Percentiles rank a stretch among this genome's conserved stretches.
Conservation (phyloP, 441 rosid genomes). For the Croton setiger region DNA sequence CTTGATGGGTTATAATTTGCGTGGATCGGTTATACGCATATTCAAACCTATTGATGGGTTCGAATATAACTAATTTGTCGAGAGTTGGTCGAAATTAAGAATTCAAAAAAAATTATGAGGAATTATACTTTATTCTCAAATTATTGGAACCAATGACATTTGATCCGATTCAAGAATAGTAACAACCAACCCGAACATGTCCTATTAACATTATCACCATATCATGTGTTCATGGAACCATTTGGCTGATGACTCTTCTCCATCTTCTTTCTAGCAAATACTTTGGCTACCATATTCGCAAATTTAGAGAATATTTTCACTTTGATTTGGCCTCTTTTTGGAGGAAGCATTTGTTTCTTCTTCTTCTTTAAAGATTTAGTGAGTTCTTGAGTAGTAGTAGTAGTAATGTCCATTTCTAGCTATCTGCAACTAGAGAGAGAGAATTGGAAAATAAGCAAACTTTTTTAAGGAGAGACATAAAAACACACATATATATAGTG, state of each 20-base stretch:
- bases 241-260: conserved; percentile 6
- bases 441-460: background rate
- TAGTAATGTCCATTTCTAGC: conserved; percentile 15
- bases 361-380: conserved; percentile 10
- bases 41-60: too few species aligned
- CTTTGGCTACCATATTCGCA: conserved; percentile 14
- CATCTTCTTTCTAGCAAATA: conserved; percentile 13
- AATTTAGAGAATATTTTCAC: conserved; percentile 20
- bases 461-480: background rate
- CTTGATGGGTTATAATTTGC: too few species aligned
- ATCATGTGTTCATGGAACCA: background rate
- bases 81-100: background rate
- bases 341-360: conserved; percentile 26
- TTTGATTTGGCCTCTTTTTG: conserved; percentile 38
- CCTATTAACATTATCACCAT: conserved; percentile 4
- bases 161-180: background rate
- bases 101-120: background rate
- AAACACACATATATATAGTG: background rate
- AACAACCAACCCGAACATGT: background rate
- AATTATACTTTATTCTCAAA: too few species aligned
- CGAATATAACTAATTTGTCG: too few species aligned
- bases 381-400: too few species aligned
- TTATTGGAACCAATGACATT: background rate
- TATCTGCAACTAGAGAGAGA: background rate
- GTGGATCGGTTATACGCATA: too few species aligned